Percentiles rank a stretch among this genome's conserved stretches.
These are phyloP conservation scores for Cubamyces sp. DNA, from an alignment of 768 basidiomycete species.

Conservation along the genomic window DNA sequence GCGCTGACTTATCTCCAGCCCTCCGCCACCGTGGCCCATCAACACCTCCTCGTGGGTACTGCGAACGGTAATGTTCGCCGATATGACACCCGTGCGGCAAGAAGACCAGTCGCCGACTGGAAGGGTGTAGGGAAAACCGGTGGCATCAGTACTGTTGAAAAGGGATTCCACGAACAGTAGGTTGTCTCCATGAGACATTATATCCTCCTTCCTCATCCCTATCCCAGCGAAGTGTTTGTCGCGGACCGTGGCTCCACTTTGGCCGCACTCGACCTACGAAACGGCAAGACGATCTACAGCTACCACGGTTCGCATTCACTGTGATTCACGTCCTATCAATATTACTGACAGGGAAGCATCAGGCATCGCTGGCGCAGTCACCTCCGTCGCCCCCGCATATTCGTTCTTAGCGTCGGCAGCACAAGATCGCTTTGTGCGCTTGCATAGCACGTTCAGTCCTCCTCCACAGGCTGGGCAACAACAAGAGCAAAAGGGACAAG, in stretches of 20 bases:
- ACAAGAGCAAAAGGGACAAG: conserved; percentile 59
- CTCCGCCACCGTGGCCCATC: conserved; percentile 38
- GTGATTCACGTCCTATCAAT: background rate
- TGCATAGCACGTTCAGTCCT: conserved; percentile 65
- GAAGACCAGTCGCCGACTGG: conserved; percentile 73
- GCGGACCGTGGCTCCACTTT: conserved; percentile 68
- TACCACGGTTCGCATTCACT: conserved; percentile 58
- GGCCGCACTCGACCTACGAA: conserved; percentile 70
- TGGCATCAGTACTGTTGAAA: conserved; percentile 62
- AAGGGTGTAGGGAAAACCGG: conserved; percentile 59
- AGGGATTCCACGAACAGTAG: conserved; percentile 67
- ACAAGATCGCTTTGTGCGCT: conserved; percentile 69
- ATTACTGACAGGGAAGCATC: background rate
- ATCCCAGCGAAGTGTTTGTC: conserved; percentile 65
- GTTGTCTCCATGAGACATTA: conserved; percentile 29
- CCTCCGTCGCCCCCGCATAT: conserved; percentile 62
- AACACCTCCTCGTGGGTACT: conserved; percentile 72
- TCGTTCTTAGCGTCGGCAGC: conserved; percentile 61
- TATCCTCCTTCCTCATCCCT: background rate
- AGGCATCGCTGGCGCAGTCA: conserved; percentile 76
- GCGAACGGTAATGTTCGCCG: conserved; percentile 71
- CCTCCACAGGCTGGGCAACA: conserved; percentile 50
- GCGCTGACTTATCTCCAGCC: conserved; percentile 62
- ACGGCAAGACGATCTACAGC: conserved; percentile 62
- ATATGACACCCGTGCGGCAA: conserved; percentile 76